Evolutionary conservation across 1,284 basidiomycete genomes (phyloP).

Genomic region (Cryptococcus hybrid): DNA sequence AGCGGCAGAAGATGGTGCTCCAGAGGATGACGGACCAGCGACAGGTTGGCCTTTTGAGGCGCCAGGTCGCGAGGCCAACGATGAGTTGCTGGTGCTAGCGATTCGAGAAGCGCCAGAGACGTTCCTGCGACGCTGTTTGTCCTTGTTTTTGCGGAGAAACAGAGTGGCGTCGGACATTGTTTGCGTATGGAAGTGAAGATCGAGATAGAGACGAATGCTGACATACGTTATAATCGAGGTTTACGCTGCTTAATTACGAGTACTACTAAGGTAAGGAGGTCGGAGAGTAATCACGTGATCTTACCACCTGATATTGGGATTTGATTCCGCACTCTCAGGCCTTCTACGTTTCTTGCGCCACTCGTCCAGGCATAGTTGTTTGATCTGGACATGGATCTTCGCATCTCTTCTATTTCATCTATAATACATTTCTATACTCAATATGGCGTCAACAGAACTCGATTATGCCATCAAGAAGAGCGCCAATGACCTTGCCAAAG

Average conservation of each 20-base stretch:
- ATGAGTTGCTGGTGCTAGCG: background rate
- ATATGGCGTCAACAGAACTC: constrained; percentile 8
- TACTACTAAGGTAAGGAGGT: no score
- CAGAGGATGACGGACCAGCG: background rate
- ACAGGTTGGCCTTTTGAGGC: background rate
- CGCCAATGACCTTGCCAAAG: constrained; percentile 26
- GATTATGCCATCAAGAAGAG: constrained; percentile 26
- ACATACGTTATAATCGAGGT: no score
- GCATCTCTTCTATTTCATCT: background rate
- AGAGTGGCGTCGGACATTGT: constrained; percentile 33
- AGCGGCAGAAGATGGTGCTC: background rate
- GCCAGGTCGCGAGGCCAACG: background rate
- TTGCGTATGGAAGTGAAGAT: no score
- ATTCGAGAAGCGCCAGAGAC: constrained; percentile 3
- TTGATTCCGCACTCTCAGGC: no score
- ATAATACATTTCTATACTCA: background rate
- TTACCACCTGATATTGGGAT: no score
- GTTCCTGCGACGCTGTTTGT: constrained; percentile 19
- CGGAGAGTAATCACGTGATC: no score
- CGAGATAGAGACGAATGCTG: no score
- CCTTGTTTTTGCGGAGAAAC: constrained; percentile 40
- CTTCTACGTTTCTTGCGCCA: no score
- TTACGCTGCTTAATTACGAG: no score
- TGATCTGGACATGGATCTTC: no score
- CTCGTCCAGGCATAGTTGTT: no score